A percentile compares a stretch with the other conserved stretches of the same genome.
These are phyloP conservation scores for Zalerion maritima DNA, from an alignment of 495 filamentous ascomycete species.

Conservation along the genomic window DNA sequence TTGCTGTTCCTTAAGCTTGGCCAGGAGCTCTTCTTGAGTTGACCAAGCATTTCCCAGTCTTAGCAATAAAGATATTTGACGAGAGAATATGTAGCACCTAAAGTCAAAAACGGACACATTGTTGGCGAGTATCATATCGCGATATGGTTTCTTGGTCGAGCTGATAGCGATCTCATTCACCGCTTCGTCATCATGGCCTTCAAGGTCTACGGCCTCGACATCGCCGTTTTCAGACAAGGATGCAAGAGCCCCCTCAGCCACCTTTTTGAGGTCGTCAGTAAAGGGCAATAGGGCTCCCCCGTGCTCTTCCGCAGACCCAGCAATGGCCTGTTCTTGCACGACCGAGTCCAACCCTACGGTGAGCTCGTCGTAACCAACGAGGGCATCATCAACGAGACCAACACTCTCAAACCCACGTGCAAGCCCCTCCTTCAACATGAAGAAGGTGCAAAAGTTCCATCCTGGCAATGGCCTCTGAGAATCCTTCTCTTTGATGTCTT, in stretches of 20 bases:
- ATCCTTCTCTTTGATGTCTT: slow-evolving; percentile 90
- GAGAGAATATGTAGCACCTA: slow-evolving; percentile 80
- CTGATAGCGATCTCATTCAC: slow-evolving; percentile 50
- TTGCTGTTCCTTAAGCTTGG: slow-evolving; percentile 42
- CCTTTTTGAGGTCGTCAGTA: slow-evolving; percentile 55
- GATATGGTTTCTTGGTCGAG: slow-evolving; percentile 65
- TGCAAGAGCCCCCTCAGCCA: slow-evolving; percentile 33
- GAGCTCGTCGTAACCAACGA: slow-evolving; percentile 86
- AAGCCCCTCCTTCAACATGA: slow-evolving; percentile 90
- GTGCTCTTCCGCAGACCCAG: slow-evolving; percentile 39
- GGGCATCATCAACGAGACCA: slow-evolving; percentile 85
- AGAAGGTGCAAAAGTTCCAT: slow-evolving; percentile 99
- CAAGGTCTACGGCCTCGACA: slow-evolving; percentile 31
- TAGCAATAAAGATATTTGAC: slow-evolving; percentile 71
- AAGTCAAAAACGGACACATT: slow-evolving; percentile 98
- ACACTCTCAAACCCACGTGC: slow-evolving; percentile 92
- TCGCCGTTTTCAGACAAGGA: slow-evolving; percentile 16
- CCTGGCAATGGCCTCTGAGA: slow-evolving; percentile 76
- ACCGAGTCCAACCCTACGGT: slow-evolving; percentile 70
- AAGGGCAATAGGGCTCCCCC: slow-evolving; percentile 49
- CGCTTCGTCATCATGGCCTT: slow-evolving; percentile 16
- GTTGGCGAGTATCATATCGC: slow-evolving; percentile 86
- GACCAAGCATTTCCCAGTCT: slow-evolving; percentile 60
- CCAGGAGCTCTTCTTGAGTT: slow-evolving; percentile 38
- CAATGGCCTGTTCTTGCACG: slow-evolving; percentile 53